Evolutionary conservation across 1,139 yeast genomes (phyloP), one percentile per base, ranked within the genome.

Genomic region (Hemisphaericaspora subhashii): DNA sequence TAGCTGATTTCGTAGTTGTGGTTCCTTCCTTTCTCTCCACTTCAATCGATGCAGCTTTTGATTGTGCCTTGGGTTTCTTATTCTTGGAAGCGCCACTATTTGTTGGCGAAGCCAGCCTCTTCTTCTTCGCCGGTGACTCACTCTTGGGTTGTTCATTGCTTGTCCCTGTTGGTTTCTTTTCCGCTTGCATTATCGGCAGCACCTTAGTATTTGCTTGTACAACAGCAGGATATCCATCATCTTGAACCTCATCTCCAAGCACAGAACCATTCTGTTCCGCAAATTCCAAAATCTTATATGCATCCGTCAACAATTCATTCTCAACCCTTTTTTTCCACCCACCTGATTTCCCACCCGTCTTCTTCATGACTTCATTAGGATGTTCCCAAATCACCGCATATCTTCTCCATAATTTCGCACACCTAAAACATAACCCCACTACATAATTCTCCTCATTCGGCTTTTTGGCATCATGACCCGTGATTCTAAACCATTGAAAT

Each of bases 331-430:
- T 75, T 52, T 75, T 79, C 77, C 81, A 74, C 2, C 82, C 80
- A 39, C 70, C 45, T 55, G 68, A 44, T 17, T 51, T 60, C 37
- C 58, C 62, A 10, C 58, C 51, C 25, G 58, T 58, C 36, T 76
- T 81, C 54, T 72, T 76, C 34, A 80, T 64, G 0, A 87, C 81
- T 42, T 84, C 92, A 17, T 66, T 55, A 0, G 96, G 96, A 35
- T 79, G 80, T 49, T 83, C 89, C 98, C 98, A 92, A n/a, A 72
- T 71, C 1, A 86, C 83, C 0, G 90, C 97, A 58, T 92, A 92
- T 31, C 94, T 68, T 56, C 96, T 72, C 98, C 98, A 92, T 30
- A 92, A 59, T 42, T 83, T 72, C 0, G 97, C 96, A 66, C 98
- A 92, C 39, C 98, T 71, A 35, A 76, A 65, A 57, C 98, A 92